These are phyloP conservation scores for Phytophthora podocarpi DNA, from an alignment of 352 stramenopile species.

Conservation along the genomic window DNA sequence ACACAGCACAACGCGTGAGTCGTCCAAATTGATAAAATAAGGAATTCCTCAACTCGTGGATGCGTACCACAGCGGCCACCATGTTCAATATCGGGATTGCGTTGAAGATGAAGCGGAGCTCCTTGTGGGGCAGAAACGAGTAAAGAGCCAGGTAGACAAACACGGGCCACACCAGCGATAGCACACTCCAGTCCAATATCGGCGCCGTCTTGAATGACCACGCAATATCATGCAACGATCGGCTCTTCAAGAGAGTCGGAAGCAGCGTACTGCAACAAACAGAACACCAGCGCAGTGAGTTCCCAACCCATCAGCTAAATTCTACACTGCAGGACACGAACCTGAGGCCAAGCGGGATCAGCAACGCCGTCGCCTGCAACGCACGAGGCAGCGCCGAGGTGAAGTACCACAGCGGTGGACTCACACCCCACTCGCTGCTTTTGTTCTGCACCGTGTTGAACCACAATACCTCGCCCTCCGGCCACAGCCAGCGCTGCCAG, in stretches of 20 bases:
- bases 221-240: slow-evolving; percentile 50
- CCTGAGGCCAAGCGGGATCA: slow-evolving; percentile 87
- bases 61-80: slow-evolving; percentile 85
- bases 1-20: neutral
- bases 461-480: slow-evolving; percentile 98
- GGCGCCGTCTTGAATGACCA: slow-evolving; percentile 42
- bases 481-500: slow-evolving; percentile 95
- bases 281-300: neutral
- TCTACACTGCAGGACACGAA: slow-evolving; percentile 19
- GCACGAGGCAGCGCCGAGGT: slow-evolving; percentile 93
- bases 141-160: slow-evolving; percentile 94
- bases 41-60: neutral
- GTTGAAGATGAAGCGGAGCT: slow-evolving; percentile 98
- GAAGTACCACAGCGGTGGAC: slow-evolving; percentile 97
- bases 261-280: slow-evolving; percentile 47
- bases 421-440: slow-evolving; percentile 96
- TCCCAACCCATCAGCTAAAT: neutral
- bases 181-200: slow-evolving; percentile 56
- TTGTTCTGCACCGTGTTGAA: slow-evolving; percentile 98
- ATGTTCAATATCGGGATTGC: slow-evolving; percentile 96
- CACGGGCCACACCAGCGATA: slow-evolving; percentile 65
- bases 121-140: slow-evolving; percentile 97
- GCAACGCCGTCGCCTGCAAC: slow-evolving; percentile 74
- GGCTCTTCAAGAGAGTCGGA: slow-evolving; percentile 40
- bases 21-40: neutral